Evolutionary conservation across 2,329 filamentous ascomycete species (phyloP).

Genomic region (Pyricularia grisea): DNA sequence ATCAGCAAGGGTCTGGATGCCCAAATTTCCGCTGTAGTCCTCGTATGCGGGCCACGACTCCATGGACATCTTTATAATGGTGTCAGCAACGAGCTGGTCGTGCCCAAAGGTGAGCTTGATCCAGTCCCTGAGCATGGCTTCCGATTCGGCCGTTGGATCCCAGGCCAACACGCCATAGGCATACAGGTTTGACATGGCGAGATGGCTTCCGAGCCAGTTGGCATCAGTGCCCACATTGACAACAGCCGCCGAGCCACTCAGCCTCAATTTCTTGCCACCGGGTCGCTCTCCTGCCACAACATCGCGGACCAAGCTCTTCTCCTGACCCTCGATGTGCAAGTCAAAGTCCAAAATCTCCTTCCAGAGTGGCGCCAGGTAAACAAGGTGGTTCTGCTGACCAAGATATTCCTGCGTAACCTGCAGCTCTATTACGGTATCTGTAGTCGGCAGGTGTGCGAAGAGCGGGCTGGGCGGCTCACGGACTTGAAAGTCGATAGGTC

Average conservation of each 20-base stretch:
- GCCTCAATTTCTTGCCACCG: conserved; percentile 36
- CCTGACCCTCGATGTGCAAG: conserved; percentile 45
- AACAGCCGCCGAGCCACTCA: conserved; percentile 56
- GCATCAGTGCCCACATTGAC: conserved; percentile 56
- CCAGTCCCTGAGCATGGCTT: conserved; percentile 53
- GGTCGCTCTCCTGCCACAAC: conserved; percentile 47
- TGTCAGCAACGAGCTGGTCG: conserved; percentile 43
- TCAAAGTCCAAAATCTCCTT: conserved; percentile 60
- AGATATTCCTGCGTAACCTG: conserved; percentile 63
- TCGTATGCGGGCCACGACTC: conserved; percentile 63
- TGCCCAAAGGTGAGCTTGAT: conserved; percentile 55
- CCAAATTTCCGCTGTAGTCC: conserved; percentile 61
- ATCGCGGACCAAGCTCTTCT: conserved; percentile 44
- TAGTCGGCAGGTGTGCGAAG: conserved; percentile 41
- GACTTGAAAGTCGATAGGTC: conserved; percentile 66
- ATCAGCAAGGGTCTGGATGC: conserved; percentile 59
- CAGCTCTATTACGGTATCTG: conserved; percentile 49
- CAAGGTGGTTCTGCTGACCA: conserved; percentile 59
- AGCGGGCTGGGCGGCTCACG: conserved; percentile 58
- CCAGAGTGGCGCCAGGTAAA: conserved; percentile 62
- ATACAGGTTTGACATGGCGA: conserved; percentile 64
- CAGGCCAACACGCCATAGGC: conserved; percentile 60
- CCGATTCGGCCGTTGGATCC: conserved; percentile 42
- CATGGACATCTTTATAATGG: conserved; percentile 55
- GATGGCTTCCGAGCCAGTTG: conserved; percentile 61